Evolutionary conservation across 441 rosid genomes (phyloP).

Genomic region (Pelargonium australe): DNA sequence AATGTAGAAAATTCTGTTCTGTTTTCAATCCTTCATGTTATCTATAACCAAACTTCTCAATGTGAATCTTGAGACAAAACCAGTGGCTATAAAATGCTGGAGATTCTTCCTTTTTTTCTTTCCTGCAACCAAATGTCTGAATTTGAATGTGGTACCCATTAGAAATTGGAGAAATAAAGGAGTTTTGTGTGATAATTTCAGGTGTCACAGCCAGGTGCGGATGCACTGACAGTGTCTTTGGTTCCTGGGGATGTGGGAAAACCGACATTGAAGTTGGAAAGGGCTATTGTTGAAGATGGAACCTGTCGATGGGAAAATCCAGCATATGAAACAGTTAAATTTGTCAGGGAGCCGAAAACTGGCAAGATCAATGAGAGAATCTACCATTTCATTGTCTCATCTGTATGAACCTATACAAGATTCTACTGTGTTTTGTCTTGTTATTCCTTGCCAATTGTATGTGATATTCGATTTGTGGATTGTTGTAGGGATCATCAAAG

Average conservation of each 20-base stretch:
- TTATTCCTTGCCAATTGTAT: neutral
- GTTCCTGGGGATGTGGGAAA: conserved; percentile 72
- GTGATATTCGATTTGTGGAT: conserved; percentile 18
- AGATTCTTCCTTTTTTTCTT: neutral
- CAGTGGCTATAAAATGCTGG: neutral
- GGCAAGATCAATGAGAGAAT: conserved; percentile 57
- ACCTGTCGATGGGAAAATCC: conserved; percentile 67
- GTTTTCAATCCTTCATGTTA: neutral
- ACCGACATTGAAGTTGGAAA: conserved; percentile 58
- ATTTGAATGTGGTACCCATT: conserved; percentile 13
- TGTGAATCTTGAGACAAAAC: neutral
- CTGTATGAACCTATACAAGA: conserved; percentile 34
- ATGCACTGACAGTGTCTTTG: conserved; percentile 49
- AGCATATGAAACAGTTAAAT: conserved; percentile 62
- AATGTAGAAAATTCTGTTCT: neutral
- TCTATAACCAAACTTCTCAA: neutral
- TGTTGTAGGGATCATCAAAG: conserved; percentile 55
- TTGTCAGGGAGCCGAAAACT: conserved; percentile 47
- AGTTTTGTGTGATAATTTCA: conserved; percentile 20
- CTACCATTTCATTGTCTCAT: conserved; percentile 59
- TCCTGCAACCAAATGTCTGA: neutral
- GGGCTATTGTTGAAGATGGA: conserved; percentile 49
- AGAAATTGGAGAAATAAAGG: conserved; percentile 8
- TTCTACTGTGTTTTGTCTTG: neutral
- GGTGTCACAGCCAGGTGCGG: conserved; percentile 45